phyloP scores from a whole-genome alignment of 345 rosid species.

The Populus simonii region DNA sequence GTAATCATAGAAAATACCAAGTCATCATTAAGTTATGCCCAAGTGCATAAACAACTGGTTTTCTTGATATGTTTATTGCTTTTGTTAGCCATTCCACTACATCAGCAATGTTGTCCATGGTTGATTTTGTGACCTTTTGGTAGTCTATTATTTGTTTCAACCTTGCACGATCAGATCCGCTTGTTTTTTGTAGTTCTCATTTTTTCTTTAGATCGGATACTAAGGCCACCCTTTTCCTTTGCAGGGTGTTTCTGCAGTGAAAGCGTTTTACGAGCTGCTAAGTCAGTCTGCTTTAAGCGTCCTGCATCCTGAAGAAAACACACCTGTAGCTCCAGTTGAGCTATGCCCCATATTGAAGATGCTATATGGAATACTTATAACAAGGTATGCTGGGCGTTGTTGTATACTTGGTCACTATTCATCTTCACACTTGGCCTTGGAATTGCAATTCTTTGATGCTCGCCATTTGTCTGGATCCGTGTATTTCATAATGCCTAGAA shows the following conservation, averaged over 20 bases:
- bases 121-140: not conserved
- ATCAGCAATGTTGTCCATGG: not conserved
- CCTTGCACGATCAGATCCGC: not conserved
- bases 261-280: constrained; percentile 83
- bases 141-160: not conserved
- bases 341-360: constrained; percentile 86
- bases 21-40: not conserved
- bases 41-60: not conserved
- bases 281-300: constrained; percentile 71
- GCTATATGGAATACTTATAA: constrained; percentile 55
- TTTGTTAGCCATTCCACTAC: not conserved
- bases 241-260: constrained; percentile 94
- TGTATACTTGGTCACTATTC: not conserved
- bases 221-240: constrained; percentile 5
- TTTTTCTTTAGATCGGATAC: not conserved
- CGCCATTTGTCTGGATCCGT: not conserved
- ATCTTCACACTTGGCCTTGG: not conserved
- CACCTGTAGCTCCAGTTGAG: constrained; percentile 82
- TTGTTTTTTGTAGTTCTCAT: not conserved
- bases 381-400: constrained; percentile 3
- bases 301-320: constrained; percentile 65
- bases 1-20: not conserved
- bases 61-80: not conserved
- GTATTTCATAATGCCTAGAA: not conserved
- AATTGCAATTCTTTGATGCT: not conserved